Conservation (phyloP, 352 stramenopile genomes). For the Pythium rishiriense region DNA sequence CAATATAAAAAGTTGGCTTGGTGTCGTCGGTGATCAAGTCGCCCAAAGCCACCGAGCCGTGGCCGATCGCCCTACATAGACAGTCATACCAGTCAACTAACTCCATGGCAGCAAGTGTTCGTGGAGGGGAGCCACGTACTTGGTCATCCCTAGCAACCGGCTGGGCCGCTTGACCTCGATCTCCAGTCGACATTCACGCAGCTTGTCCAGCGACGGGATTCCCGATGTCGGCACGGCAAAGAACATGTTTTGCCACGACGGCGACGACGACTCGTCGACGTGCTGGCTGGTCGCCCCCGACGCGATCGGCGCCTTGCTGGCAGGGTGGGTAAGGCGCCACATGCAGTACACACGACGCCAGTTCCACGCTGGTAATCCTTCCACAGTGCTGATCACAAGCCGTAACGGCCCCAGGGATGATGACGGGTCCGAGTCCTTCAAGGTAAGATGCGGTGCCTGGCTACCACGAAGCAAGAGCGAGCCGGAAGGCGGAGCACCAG, state of each 20-base stretch:
- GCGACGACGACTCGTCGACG: slow-evolving; percentile 5
- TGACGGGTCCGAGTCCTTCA: neutral
- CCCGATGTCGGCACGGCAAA: neutral
- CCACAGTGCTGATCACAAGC: neutral
- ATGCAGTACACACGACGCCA: slow-evolving; percentile 23
- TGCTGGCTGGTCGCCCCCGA: slow-evolving; percentile 15
- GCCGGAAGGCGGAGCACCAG: neutral
- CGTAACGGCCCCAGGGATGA: neutral
- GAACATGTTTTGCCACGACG: slow-evolving; percentile 4
- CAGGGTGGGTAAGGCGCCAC: slow-evolving; percentile 1
- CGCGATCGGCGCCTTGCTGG: neutral
- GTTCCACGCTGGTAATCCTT: slow-evolving; percentile 7
- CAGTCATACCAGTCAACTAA: neutral
- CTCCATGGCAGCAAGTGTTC: neutral
- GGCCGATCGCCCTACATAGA: neutral
- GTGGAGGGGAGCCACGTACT: neutral
- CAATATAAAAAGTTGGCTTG: neutral
- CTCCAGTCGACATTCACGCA: slow-evolving; percentile 13
- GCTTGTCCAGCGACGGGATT: slow-evolving; percentile 2
- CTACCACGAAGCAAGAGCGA: neutral
- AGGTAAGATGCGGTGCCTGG: neutral
- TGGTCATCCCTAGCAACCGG: slow-evolving; percentile 12
- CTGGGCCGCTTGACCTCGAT: slow-evolving; percentile 21
- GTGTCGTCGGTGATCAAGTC: neutral
- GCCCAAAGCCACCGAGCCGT: neutral